A percentile compares a stretch with the other conserved stretches of the same genome.
Evolutionary conservation across 495 filamentous ascomycete species (phyloP).

Genomic region (Talaromyces liani): DNA sequence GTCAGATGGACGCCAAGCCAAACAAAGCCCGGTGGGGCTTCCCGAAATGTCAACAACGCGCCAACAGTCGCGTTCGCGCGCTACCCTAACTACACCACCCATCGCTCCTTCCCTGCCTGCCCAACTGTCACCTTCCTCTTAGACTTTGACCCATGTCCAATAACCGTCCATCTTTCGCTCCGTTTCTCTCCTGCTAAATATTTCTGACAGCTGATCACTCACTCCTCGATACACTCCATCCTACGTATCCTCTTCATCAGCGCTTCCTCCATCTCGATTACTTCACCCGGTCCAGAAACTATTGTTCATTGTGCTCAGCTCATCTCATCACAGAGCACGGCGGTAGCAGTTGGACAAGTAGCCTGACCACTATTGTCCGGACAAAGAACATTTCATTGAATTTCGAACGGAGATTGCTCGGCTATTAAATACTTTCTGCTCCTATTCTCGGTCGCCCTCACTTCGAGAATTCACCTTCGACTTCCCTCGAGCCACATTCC

Average conservation of each 20-base stretch:
- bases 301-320: not conserved
- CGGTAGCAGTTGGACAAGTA: not conserved
- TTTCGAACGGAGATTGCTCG: not conserved
- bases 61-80: not conserved
- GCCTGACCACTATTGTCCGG: not conserved
- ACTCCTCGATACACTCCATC: not conserved
- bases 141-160: not conserved
- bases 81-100: not conserved
- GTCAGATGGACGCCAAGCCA: not conserved
- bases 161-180: not conserved
- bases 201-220: not conserved
- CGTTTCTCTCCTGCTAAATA: not conserved
- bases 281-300: not conserved
- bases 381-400: not conserved
- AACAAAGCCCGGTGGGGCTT: not conserved
- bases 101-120: not conserved
- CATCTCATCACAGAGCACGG: not conserved
- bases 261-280: not conserved
- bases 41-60: constrained; percentile 5
- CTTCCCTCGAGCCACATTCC: not conserved
- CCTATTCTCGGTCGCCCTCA: not conserved
- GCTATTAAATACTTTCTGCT: not conserved
- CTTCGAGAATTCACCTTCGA: not conserved
- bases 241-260: not conserved
- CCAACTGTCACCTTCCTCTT: not conserved